These are phyloP conservation scores for Colletotrichum graminicola DNA, from an alignment of 2,329 filamentous ascomycete species.

Conservation along the genomic window DNA sequence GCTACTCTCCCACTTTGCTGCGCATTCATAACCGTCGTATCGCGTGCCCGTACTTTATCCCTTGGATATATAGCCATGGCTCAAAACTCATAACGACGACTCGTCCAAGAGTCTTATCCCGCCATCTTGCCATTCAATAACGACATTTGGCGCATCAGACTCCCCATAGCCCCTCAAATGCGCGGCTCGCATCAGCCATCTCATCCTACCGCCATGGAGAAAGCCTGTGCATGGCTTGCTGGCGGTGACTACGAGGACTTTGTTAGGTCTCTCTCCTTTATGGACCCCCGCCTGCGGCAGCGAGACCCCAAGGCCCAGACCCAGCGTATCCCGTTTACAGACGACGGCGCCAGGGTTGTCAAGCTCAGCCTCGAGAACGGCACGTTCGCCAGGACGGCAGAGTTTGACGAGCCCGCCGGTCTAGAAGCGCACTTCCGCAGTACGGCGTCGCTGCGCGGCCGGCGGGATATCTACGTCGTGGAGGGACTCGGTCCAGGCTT, in stretches of 20 bases:
- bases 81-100: background rate
- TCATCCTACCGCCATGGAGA: conserved; percentile 24
- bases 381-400: conserved; percentile 27
- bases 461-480: conserved; percentile 43
- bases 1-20: background rate
- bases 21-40: background rate
- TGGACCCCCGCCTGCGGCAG: conserved; percentile 43
- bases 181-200: background rate
- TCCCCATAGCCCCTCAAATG: too few species aligned
- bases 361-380: conserved; percentile 39
- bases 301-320: conserved; percentile 44
- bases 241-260: conserved; percentile 37
- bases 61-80: conserved; percentile 14
- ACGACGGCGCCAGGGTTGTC: conserved; percentile 39
- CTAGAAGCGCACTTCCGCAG: conserved; percentile 23
- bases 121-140: background rate
- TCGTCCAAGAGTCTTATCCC: background rate
- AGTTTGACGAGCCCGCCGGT: conserved; percentile 30
- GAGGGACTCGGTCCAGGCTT: conserved; percentile 45
- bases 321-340: conserved; percentile 42
- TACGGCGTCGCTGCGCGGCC: conserved; percentile 9
- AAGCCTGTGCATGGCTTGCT: conserved; percentile 34
- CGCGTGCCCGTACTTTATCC: background rate
- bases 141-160: background rate
- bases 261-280: conserved; percentile 37